phyloP scores from a whole-genome alignment of 257 asterid species.

The Forsythia viridissima region DNA sequence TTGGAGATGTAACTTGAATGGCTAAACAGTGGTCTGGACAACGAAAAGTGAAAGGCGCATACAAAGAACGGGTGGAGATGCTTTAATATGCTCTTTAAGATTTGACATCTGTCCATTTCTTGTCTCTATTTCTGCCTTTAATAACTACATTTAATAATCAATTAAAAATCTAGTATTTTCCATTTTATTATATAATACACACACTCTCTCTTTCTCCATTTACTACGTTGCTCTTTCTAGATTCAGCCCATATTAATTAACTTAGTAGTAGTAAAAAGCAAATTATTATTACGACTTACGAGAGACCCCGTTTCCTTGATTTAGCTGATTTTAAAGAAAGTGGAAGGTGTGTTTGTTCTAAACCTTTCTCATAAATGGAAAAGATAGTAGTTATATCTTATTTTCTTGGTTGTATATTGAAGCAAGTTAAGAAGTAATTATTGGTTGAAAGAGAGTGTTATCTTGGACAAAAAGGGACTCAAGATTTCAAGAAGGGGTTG shows the following conservation, averaged over 20 bases:
- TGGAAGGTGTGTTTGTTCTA: conserved; percentile 28
- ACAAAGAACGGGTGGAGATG: conserved; percentile 52
- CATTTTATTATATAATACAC: not conserved
- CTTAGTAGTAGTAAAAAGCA: not conserved
- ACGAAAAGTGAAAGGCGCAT: conserved; percentile 22
- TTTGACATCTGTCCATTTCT: conserved; percentile 39
- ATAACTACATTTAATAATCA: conserved; percentile 8
- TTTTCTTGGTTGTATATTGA: conserved; percentile 28
- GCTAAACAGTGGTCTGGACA: conserved; percentile 14
- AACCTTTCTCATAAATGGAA: conserved; percentile 18
- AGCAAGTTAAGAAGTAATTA: conserved; percentile 31
- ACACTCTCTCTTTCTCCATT: conserved; percentile 19
- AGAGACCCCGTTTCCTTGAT: conserved; percentile 11
- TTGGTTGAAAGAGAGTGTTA: conserved; percentile 45
- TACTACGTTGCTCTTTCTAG: conserved; percentile 30
- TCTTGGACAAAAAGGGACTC: conserved; percentile 34
- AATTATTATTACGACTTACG: not conserved
- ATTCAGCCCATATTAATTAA: conserved; percentile 1
- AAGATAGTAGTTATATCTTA: not conserved
- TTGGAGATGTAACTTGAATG: not conserved
- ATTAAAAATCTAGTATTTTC: not conserved
- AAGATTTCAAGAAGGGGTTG: conserved; percentile 51
- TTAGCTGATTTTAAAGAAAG: conserved; percentile 35
- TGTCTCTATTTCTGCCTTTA: conserved; percentile 19
- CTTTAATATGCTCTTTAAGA: conserved; percentile 41